These are phyloP conservation scores for Picea engelmannii DNA, from an alignment of 83 land plant species.

Conservation along the genomic window DNA sequence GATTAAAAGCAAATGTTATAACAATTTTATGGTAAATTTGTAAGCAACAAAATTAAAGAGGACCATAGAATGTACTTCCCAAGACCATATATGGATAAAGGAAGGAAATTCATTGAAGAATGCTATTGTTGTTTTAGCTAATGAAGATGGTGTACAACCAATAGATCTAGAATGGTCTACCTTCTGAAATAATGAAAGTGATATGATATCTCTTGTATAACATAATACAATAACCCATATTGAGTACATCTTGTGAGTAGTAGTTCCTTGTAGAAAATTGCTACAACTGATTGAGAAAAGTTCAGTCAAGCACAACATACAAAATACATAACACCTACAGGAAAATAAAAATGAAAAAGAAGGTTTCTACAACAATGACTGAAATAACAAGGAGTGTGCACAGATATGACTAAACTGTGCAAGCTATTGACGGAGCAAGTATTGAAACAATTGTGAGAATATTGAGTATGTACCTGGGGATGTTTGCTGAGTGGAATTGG, in stretches of 20 bases:
- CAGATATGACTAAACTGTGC: too few relatives aligned
- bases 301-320: constrained; percentile 30
- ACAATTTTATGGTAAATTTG: too few relatives aligned
- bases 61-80: constrained; percentile 17
- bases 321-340: too few relatives aligned
- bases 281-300: constrained; percentile 35
- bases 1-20: too few relatives aligned
- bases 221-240: constrained; percentile 52
- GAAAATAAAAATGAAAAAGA: too few relatives aligned
- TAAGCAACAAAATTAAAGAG: constrained; percentile 12
- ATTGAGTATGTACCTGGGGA: too few relatives aligned
- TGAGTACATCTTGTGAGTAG: constrained; percentile 37
- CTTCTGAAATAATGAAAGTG: constrained; percentile 20
- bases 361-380: too few relatives aligned
- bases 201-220: constrained; percentile 31
- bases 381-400: too few relatives aligned
- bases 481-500: too few relatives aligned
- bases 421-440: too few relatives aligned
- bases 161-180: constrained; percentile 8
- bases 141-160: constrained; percentile 27
- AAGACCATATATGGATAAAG: constrained; percentile 36
- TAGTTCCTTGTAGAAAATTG: constrained; percentile 29
- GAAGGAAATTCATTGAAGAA: constrained; percentile 29
- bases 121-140: constrained; percentile 30
- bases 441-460: too few relatives aligned